Percentiles rank a stretch among this genome's conserved stretches.
Evolutionary conservation across 2,329 filamentous ascomycete genomes (phyloP).

Genomic region (Daldinia eschscholtzii): DNA sequence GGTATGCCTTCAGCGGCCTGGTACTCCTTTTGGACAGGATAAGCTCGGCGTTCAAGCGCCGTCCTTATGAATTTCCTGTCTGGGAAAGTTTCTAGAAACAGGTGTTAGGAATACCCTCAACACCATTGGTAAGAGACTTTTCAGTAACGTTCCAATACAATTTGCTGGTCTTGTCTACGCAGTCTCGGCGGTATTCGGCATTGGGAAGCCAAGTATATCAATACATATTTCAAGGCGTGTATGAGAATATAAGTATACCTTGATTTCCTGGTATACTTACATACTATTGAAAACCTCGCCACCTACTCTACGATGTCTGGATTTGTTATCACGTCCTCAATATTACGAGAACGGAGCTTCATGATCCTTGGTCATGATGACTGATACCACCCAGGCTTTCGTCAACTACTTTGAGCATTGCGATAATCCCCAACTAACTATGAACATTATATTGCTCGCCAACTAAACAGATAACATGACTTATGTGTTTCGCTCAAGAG

Average conservation of each 20-base stretch:
- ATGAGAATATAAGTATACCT: constrained; percentile 30
- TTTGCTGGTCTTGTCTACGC: background rate
- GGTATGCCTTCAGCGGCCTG: background rate
- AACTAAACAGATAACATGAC: background rate
- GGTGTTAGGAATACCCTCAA: constrained; percentile 14
- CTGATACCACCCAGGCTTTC: constrained; percentile 5
- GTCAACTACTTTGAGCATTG: background rate
- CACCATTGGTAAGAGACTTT: constrained; percentile 16
- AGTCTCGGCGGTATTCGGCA: background rate
- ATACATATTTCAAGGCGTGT: background rate
- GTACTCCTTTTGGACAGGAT: constrained; percentile 27
- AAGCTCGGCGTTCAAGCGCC: constrained; percentile 20
- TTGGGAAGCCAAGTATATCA: background rate
- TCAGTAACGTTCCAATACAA: constrained; percentile 10
- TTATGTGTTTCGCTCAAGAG: background rate
- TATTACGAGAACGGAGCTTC: constrained; percentile 2
- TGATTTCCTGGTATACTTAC: constrained; percentile 10
- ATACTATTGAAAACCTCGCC: background rate
- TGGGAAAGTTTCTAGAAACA: constrained; percentile 16
- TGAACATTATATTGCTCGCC: background rate
- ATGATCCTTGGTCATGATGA: background rate
- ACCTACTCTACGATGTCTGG: constrained; percentile 1
- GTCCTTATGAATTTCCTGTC: constrained; percentile 7
- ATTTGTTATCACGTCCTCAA: constrained; percentile 5
- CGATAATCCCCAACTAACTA: constrained; percentile 1